A percentile compares a stretch with the other conserved stretches of the same genome.
Conservation (phyloP, 306 rosid species). For the Cucurbita moschata region DNA sequence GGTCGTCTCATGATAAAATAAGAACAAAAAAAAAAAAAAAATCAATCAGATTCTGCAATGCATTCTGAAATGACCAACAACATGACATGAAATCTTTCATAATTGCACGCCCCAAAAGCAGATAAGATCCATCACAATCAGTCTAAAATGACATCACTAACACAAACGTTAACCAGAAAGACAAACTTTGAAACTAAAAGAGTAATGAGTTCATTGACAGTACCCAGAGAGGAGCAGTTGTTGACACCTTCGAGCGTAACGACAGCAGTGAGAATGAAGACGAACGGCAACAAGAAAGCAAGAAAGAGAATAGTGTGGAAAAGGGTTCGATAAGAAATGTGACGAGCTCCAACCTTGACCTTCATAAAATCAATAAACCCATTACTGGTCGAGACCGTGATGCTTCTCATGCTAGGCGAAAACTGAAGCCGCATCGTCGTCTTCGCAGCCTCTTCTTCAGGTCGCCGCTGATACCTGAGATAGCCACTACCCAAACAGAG, state of each 20-base stretch:
- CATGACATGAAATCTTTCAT: not conserved
- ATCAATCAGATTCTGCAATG: not conserved
- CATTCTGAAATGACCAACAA: not conserved
- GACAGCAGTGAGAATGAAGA: slow-evolving; percentile 94
- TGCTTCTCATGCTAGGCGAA: slow-evolving; percentile 99
- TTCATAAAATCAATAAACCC: slow-evolving; percentile 98
- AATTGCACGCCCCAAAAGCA: not conserved
- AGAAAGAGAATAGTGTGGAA: slow-evolving; percentile 90
- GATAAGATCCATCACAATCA: not conserved
- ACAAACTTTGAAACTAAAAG: not conserved
- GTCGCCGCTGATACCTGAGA: slow-evolving; percentile 17
- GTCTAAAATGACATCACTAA: not conserved
- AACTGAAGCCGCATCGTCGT: slow-evolving; percentile 99
- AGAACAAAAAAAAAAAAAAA: not conserved
- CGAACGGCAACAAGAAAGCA: slow-evolving; percentile 87
- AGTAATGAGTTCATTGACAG: slow-evolving; percentile 6
- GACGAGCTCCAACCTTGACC: slow-evolving; percentile 99
- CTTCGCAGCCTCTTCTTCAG: slow-evolving; percentile 47
- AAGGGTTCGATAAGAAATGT: slow-evolving; percentile 90
- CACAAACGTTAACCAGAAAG: not conserved
- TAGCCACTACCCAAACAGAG: slow-evolving; percentile 15
- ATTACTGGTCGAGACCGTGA: slow-evolving; percentile 95
- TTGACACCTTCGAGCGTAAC: slow-evolving; percentile 99
- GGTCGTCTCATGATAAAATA: not conserved
- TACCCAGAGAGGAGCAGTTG: slow-evolving; percentile 96